Percentiles rank a stretch among this genome's conserved stretches.
These are phyloP conservation scores for Rhexocercosporidium sp. DNA, from an alignment of 2,329 filamentous ascomycete species.

Conservation along the genomic window DNA sequence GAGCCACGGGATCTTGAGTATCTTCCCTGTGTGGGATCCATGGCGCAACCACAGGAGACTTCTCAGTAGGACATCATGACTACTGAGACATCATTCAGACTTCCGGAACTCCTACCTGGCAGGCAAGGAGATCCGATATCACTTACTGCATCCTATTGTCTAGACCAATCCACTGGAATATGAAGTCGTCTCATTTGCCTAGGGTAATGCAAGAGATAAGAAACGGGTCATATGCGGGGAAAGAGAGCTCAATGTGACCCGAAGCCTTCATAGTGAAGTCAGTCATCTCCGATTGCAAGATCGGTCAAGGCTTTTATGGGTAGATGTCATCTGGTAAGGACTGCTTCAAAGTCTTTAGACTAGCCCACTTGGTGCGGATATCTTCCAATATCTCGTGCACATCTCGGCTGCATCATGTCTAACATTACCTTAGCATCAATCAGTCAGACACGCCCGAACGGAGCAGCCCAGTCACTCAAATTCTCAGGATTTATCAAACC, in stretches of 20 bases:
- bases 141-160: constrained; percentile 24
- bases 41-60: background rate
- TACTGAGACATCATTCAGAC: constrained; percentile 24
- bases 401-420: background rate
- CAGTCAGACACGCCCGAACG: constrained; percentile 35
- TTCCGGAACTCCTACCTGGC: constrained; percentile 23
- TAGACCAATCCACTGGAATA: constrained; percentile 28
- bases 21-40: background rate
- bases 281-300: constrained; percentile 29
- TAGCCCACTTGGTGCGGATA: background rate
- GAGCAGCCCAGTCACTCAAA: constrained; percentile 35
- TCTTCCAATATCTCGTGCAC: background rate
- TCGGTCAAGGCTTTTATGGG: constrained; percentile 31
- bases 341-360: background rate
- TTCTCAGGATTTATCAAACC: constrained; percentile 39
- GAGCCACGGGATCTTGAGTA: too few relatives aligned
- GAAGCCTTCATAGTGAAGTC: constrained; percentile 29
- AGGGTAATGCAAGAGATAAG: constrained; percentile 28
- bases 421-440: constrained; percentile 29
- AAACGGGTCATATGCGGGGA: constrained; percentile 5
- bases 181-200: constrained; percentile 39
- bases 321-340: constrained; percentile 25
- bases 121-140: constrained; percentile 17
- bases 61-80: constrained; percentile 23
- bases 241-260: constrained; percentile 20